Evolutionary conservation across 148 eudicot species (phyloP).

Genomic region (Bassia scoparia): DNA sequence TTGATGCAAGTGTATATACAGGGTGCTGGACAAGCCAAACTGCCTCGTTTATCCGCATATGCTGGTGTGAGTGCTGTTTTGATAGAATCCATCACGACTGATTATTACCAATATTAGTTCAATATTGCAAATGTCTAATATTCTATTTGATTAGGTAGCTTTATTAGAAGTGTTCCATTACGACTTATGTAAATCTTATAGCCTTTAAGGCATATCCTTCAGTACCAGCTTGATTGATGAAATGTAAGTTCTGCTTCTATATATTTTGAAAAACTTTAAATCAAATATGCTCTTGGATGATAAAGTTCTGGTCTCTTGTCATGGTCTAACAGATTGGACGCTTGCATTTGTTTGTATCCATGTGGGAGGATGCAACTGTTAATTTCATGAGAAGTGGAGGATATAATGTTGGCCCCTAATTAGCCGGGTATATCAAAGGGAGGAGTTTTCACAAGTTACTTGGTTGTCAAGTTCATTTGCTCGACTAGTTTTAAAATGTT

Average conservation of each 20-base stretch:
- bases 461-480: not conserved
- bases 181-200: slow-evolving; percentile 68
- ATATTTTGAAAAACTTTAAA: not conserved
- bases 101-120: not conserved
- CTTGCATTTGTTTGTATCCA: slow-evolving; percentile 75
- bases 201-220: slow-evolving; percentile 61
- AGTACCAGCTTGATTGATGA: slow-evolving; percentile 63
- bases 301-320: slow-evolving; percentile 8
- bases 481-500: not conserved
- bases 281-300: not conserved
- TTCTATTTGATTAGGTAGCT: slow-evolving; percentile 52
- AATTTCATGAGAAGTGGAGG: slow-evolving; percentile 88
- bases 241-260: slow-evolving; percentile 38
- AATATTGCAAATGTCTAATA: slow-evolving; percentile 1
- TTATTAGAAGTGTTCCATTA: slow-evolving; percentile 66
- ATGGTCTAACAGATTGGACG: slow-evolving; percentile 62
- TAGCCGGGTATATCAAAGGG: slow-evolving; percentile 37
- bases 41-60: slow-evolving; percentile 70
- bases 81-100: no score
- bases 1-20: slow-evolving; percentile 92
- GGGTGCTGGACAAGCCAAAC: slow-evolving; percentile 66
- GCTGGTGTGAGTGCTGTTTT: slow-evolving; percentile 65
- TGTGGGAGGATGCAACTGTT: slow-evolving; percentile 93
- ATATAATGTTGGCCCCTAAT: slow-evolving; percentile 64
- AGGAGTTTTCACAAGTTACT: not conserved